Base-by-base conservation (phyloP, 2,329 filamentous ascomycete species). In the Calonectria hongkongensis region DNA sequence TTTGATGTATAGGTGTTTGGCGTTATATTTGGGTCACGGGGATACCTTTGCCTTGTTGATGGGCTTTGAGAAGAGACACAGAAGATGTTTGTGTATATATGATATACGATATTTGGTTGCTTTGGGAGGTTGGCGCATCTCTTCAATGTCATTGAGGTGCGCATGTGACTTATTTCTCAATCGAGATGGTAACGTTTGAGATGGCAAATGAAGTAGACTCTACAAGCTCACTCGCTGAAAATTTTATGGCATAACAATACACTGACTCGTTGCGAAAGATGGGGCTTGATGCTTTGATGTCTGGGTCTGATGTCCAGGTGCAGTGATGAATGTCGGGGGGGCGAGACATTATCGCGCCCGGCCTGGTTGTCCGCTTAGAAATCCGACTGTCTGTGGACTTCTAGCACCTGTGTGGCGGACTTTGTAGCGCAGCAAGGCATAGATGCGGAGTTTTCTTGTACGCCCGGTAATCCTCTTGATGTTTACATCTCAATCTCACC, bases 391-490 rank as follows among this genome's bases (percentile, higher is more conserved):
- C 70, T 30, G 69, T 50, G 36, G 50, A 41, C 33, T 33, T 36
- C 39, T 36, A 10, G 27, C 15, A 60, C 21, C 27, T 43, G 36
- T 39, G 70, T 65, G 54, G 72, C 72, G 72, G 72, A 73, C 68
- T 73, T 73, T 71, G 25, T 27, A 18, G 51, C 56, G 18, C 28
- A 39, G 39, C 51, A 36, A 66, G 47, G 43, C 66, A 45, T 27
- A n/a, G 28, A 27, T 68, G 72, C 72, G 72, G 72, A 73, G 72
- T 71, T 71, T 73, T 50, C 36, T 12, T 68, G 60, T 33, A 10
- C 16, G 25, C 21, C 50, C 13, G 45, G 28, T n/a, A 21, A 48
- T 43, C 70, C 16, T 30, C 28, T 50, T 21, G 36, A 50, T 56
- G 33, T 60, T 51, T 12, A 18, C 16, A 36, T 27, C 13, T 60